Percentiles rank a stretch among this genome's conserved stretches.
Evolutionary conservation across 2,329 filamentous ascomycete species (phyloP).

Genomic region (Penicillium glabrum): DNA sequence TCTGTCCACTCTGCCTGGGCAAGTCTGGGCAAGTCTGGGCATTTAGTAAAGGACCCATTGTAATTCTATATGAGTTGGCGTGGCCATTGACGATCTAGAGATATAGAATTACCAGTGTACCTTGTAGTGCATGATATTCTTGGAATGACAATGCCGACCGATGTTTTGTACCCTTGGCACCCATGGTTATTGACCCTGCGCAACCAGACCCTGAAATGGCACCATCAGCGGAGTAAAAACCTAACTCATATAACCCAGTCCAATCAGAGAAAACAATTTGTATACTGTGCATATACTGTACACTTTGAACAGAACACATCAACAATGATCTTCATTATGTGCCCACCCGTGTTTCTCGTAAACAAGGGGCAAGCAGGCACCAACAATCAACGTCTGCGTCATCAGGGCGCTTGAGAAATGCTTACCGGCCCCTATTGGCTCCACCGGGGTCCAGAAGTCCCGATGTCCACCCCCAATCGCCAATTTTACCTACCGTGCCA

Average conservation of each 20-base stretch:
- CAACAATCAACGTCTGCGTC: not conserved
- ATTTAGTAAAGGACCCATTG: not conserved
- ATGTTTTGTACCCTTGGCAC: too few relatives aligned
- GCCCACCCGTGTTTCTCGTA: not conserved
- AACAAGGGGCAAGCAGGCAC: conserved; percentile 1
- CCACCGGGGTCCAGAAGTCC: conserved; percentile 1
- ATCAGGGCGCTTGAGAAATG: not conserved
- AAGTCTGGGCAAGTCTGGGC: not conserved
- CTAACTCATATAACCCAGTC: not conserved
- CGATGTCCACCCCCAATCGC: not conserved
- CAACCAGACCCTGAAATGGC: not conserved
- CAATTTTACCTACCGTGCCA: not conserved
- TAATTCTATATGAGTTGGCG: not conserved
- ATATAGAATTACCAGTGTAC: not conserved
- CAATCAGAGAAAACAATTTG: not conserved
- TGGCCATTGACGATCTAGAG: not conserved
- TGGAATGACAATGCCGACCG: not conserved
- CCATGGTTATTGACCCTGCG: not conserved
- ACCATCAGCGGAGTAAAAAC: not conserved
- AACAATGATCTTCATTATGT: not conserved
- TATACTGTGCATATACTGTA: not conserved
- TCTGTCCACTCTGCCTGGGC: not conserved
- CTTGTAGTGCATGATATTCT: not conserved
- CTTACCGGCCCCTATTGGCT: not conserved
- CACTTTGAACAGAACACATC: not conserved